Evolutionary conservation across 2,329 filamentous ascomycete species (phyloP).

Genomic region (Pyricularia sp.): DNA sequence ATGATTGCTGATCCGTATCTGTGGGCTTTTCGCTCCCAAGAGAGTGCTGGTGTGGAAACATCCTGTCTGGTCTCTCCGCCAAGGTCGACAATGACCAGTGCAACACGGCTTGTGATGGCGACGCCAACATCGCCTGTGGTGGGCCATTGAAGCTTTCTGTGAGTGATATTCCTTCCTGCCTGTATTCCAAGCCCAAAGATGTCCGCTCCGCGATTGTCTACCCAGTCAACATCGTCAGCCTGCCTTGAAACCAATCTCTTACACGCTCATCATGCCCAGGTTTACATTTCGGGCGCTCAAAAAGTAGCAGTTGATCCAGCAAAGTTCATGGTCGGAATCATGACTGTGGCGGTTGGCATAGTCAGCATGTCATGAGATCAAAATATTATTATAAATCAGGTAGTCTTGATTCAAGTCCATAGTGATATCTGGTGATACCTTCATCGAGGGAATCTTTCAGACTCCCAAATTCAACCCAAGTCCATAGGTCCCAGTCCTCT

Average conservation of each 20-base stretch:
- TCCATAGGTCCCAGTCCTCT: constrained; percentile 44
- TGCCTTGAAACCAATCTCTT: background rate
- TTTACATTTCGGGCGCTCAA: background rate
- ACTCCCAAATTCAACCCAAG: constrained; percentile 20
- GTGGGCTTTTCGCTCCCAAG: constrained; percentile 15
- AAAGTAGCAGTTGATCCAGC: background rate
- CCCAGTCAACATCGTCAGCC: background rate
- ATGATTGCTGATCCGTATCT: background rate
- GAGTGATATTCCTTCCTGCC: constrained; percentile 6
- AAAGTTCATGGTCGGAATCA: background rate
- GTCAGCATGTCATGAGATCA: background rate
- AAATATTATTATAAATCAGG: background rate
- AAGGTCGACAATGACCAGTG: constrained; percentile 35
- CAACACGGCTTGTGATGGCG: constrained; percentile 39
- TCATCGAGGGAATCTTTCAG: background rate
- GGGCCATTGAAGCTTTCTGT: constrained; percentile 36
- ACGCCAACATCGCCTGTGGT: constrained; percentile 38
- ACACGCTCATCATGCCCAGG: background rate
- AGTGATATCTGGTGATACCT: background rate
- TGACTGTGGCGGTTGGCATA: background rate
- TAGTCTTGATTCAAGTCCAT: background rate
- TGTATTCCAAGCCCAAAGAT: background rate
- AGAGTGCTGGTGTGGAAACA: constrained; percentile 47
- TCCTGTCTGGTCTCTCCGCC: constrained; percentile 31
- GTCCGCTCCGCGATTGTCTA: background rate